Evolutionary conservation across 768 basidiomycete genomes (phyloP), one percentile per base, ranked within the genome.

Genomic region (Lentinula lateritia): DNA sequence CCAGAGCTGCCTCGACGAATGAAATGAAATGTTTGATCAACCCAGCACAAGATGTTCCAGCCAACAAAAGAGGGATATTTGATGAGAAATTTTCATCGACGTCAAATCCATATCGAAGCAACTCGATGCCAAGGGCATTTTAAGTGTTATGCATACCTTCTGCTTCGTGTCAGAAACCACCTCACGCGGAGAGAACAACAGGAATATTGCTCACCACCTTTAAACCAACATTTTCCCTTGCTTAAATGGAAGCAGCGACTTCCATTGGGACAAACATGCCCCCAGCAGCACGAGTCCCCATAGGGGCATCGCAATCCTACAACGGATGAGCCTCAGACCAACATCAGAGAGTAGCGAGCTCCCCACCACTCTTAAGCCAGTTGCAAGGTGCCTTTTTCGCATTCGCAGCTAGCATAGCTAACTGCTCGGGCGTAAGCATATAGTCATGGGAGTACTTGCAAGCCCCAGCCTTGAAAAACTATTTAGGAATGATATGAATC

Each of bases 401-500:
- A 67, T 88, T 90, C 68, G 77, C 82, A 35, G 89, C 81, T 69
- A 93, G 73, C n/a, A 81, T 82, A 34, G 81, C 80, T 62, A 92
- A 75, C 70, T 93, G 90, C 52, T 90, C 90, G 5, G 82, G 76
- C 1, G 86, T 87, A 60, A 93, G 72, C 50, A 81, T 73, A 68
- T 92, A 92, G 62, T 91, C 88, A 73, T 93, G 91, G 48, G 90
- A 90, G 73, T 92, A 93, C 74, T 88, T 91, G 82, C 91, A 93
- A 50, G 81, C 77, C 38, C 80, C 81, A 45, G 78, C 72, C 85
- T 87, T 69, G 58, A 54, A 61, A 32, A 9, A 10, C 46, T 54
- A 59, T 41, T 76, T 53, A 69, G 66, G 35, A 35, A 35, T 56
- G 54, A 5, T 59, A 34, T 38, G 13, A 16, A 60, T 18, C 48